phyloP scores from a whole-genome alignment of 1,284 basidiomycete genomes.

The Rhodotorula sp. region DNA sequence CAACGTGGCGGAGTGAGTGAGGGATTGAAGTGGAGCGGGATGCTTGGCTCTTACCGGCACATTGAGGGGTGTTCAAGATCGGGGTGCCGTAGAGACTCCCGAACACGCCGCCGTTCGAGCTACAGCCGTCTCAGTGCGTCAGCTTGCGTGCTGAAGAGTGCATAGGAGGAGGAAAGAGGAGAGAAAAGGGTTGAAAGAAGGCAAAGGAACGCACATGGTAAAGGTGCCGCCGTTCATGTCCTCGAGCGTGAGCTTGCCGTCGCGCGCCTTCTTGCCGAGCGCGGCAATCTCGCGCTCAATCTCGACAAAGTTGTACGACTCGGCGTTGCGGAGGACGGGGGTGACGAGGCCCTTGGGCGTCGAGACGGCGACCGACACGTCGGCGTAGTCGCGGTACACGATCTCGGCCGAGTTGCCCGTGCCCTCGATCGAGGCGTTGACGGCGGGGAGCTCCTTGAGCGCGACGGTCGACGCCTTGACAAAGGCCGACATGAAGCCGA shows the following conservation, averaged over 20 bases:
- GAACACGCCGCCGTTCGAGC: slow-evolving; percentile 98
- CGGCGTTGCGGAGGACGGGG: slow-evolving; percentile 89
- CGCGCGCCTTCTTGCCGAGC: slow-evolving; percentile 90
- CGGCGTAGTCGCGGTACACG: slow-evolving; percentile 92
- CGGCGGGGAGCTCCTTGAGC: slow-evolving; percentile 87
- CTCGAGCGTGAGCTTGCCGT: slow-evolving; percentile 91
- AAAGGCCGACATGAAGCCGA: slow-evolving; percentile 98
- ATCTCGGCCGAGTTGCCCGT: slow-evolving; percentile 71
- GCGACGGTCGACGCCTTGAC: slow-evolving; percentile 83
- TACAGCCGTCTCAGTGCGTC: slow-evolving; percentile 46
- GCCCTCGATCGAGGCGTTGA: slow-evolving; percentile 90
- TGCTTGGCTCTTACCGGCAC: slow-evolving; percentile 58
- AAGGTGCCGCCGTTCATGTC: slow-evolving; percentile 86
- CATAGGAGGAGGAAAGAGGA: slow-evolving; percentile 2
- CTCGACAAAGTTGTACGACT: slow-evolving; percentile 80
- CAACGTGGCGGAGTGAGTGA: too few species aligned
- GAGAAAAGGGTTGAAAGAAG: neutral
- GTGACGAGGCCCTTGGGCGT: slow-evolving; percentile 98
- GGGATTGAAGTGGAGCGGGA: neutral
- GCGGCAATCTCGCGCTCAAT: slow-evolving; percentile 90
- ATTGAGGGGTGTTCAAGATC: slow-evolving; percentile 87
- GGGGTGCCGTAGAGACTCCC: slow-evolving; percentile 96
- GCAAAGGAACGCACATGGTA: slow-evolving; percentile 71
- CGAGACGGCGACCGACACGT: slow-evolving; percentile 91
- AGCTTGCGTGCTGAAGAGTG: neutral